Base-by-base conservation (phyloP, 768 basidiomycete genomes). In the Pulveroboletus sp. region DNA sequence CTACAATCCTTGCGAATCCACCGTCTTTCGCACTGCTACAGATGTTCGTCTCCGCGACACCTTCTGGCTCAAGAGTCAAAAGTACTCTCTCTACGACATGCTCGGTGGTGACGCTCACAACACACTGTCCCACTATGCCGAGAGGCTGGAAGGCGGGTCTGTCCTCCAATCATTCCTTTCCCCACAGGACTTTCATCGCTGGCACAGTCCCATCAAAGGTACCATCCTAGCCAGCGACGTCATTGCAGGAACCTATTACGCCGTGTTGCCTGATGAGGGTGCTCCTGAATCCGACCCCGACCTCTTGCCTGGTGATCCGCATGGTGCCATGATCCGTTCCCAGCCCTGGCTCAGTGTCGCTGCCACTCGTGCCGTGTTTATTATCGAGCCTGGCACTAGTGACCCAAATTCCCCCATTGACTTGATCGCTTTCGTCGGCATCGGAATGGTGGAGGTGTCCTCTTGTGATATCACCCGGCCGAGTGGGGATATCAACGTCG, bases 361-460 rank as follows among this genome's bases (percentile, higher is more conserved):
- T 4, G 75, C 81, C 4, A 70, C 80, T 5, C 74, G 82, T 37
- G 72, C 70, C 0, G 58, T 83, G 49, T 71, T 83, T 45, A 79
- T 76, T 61, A 81, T 85, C 59, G 58, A 79, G 52, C 69, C 79
- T 6, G 71, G n/a, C n/a, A n/a, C n/a, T n/a, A n/a, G 77, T 23
- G 75, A 78, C n/a, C n/a, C n/a, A 45, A 62, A 69, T 0, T 60
- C 33, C 2, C 32, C 17, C 29, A 78, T 85, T 35, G 82, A 81
- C 2, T 53, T 81, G 33, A 69, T 80, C 66, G 74, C 71, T 50
- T 79, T 82, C 61, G 65, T 82, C 8, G 77, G 61, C 0, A 70
- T 84, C 14, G 84, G 82, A 0, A 82, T 85, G 81, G 69, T 68
- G 3, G 83, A 84, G 63, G 79, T 84, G 9, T 83, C 80, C 2